phyloP scores from a whole-genome alignment of 2,329 filamentous ascomycete genomes.

The Phaeosphaeriaceae sp. region DNA sequence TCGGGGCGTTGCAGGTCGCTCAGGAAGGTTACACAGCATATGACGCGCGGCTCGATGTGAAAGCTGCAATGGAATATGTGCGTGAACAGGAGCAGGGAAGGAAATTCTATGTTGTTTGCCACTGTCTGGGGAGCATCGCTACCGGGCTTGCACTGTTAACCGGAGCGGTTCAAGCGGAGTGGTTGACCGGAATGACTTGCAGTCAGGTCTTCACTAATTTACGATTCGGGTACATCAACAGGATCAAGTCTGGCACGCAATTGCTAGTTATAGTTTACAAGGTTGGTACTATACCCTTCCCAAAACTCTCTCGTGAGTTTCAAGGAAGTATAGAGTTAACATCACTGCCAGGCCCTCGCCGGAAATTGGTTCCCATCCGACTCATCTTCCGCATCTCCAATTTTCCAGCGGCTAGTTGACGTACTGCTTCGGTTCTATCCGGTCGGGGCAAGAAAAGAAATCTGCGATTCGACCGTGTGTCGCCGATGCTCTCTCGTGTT shows the following conservation, averaged over 20 bases:
- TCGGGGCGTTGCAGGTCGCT: conserved; percentile 60
- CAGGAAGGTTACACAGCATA: conserved; percentile 64
- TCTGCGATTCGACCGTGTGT: conserved; percentile 67
- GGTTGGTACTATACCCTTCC: conserved; percentile 1
- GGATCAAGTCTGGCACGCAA: conserved; percentile 55
- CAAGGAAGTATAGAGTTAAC: not conserved
- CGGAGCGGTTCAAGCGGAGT: conserved; percentile 63
- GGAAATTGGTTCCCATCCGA: conserved; percentile 20
- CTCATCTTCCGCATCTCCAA: conserved; percentile 5
- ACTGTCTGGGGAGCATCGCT: conserved; percentile 70
- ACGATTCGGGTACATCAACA: conserved; percentile 63
- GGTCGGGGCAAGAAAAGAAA: conserved; percentile 56
- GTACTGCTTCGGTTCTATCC: conserved; percentile 66
- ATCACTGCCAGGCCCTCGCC: conserved; percentile 1
- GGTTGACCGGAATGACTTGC: conserved; percentile 65
- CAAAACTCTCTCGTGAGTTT: no score
- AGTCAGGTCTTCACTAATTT: conserved; percentile 71
- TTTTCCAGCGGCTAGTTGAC: conserved; percentile 26
- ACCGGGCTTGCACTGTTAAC: conserved; percentile 65
- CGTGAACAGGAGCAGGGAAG: conserved; percentile 41
- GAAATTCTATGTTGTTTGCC: conserved; percentile 64
- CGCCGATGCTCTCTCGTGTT: conserved; percentile 67
- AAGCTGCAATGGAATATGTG: conserved; percentile 62
- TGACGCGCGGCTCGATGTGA: conserved; percentile 65
- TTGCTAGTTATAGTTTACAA: conserved; percentile 11